Percentiles rank a stretch among this genome's conserved stretches.
Evolutionary conservation across 177 flowering plant genomes (phyloP).

Genomic region (Vitis hybrid): DNA sequence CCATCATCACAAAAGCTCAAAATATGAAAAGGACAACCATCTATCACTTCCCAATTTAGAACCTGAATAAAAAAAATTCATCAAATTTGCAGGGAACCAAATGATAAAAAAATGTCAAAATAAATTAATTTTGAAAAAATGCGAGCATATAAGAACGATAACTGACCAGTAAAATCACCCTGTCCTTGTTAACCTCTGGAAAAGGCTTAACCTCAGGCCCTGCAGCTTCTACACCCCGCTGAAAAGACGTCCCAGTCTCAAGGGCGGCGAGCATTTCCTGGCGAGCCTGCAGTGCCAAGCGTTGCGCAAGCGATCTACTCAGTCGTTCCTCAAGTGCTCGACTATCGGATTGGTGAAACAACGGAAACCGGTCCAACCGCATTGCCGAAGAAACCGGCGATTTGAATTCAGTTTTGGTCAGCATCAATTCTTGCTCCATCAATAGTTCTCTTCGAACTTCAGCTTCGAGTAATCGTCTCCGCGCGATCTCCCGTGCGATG

Average conservation of each 20-base stretch:
- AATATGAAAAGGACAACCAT: no score
- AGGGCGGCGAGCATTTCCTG: neutral
- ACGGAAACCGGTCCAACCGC: slow-evolving; percentile 15
- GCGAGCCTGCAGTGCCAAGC: neutral
- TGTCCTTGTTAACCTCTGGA: slow-evolving; percentile 15
- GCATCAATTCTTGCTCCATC: slow-evolving; percentile 39
- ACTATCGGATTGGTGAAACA: slow-evolving; percentile 2
- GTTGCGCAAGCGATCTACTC: neutral
- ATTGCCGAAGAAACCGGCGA: slow-evolving; percentile 21
- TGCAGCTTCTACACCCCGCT: slow-evolving; percentile 8
- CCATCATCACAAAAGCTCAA: neutral
- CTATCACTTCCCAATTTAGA: neutral
- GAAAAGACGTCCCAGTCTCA: slow-evolving; percentile 12
- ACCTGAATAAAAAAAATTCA: neutral
- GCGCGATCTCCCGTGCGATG: slow-evolving; percentile 24
- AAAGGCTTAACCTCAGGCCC: slow-evolving; percentile 15
- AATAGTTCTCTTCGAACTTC: slow-evolving; percentile 41
- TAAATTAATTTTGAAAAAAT: neutral
- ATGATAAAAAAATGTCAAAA: neutral
- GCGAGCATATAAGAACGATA: neutral
- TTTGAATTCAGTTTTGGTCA: slow-evolving; percentile 16
- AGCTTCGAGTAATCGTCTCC: slow-evolving; percentile 34
- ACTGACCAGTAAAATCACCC: slow-evolving; percentile 29
- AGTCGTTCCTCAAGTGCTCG: slow-evolving; percentile 9
- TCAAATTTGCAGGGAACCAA: neutral